Conservation (phyloP, 2,329 filamentous ascomycete genomes). For the Pestalotiopsis sp. region DNA sequence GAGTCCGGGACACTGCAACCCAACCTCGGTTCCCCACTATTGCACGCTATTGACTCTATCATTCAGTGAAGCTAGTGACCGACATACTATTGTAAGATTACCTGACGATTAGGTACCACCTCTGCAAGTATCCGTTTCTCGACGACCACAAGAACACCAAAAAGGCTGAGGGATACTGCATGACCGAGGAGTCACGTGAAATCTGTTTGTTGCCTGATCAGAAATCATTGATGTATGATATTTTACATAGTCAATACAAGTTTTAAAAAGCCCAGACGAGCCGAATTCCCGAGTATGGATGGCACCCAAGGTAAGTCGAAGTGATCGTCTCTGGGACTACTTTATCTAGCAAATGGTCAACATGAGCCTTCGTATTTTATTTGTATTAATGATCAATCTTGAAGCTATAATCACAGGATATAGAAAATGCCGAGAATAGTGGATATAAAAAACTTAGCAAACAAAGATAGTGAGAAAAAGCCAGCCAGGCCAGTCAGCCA, state of each 20-base stretch:
- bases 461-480: not conserved
- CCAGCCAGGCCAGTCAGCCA: not conserved
- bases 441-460: not conserved
- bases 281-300: not conserved
- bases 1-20: not conserved
- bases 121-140: slow-evolving; percentile 4
- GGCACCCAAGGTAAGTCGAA: not conserved
- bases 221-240: not conserved
- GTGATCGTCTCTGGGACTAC: not conserved
- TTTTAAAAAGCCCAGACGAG: not conserved
- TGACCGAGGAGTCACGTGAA: not conserved
- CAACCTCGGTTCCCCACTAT: slow-evolving; percentile 1
- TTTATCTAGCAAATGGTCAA: not conserved
- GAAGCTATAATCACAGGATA: not conserved
- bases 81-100: too few species aligned
- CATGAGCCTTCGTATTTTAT: not conserved
- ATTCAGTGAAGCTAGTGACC: too few species aligned
- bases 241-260: not conserved
- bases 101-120: not conserved
- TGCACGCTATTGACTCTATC: too few species aligned
- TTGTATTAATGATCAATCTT: too few species aligned
- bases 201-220: not conserved
- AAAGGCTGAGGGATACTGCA: not conserved
- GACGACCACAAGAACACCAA: not conserved
- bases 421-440: not conserved